Conservation (phyloP, 306 rosid species). For the Rubus idaeus region DNA sequence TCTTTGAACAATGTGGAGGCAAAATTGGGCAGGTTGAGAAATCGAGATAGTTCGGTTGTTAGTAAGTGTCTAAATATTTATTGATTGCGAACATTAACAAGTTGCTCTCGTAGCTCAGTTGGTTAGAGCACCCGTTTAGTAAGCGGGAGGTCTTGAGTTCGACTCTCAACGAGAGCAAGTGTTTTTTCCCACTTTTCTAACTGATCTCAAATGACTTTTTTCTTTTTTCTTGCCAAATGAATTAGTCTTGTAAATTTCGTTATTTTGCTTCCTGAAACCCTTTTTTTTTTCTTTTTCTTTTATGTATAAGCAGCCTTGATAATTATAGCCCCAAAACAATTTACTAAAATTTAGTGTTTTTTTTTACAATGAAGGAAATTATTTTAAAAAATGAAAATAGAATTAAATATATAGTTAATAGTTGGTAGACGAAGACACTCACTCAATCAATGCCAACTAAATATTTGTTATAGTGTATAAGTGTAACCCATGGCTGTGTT, state of each 20-base stretch:
- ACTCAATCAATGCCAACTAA: background rate
- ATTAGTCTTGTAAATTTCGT: no score
- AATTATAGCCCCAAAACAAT: no score
- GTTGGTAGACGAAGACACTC: background rate
- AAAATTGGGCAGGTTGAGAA: background rate
- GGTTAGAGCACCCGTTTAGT: conserved; percentile 59
- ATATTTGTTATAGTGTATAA: background rate
- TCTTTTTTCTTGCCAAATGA: background rate
- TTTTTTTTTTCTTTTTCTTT: no score
- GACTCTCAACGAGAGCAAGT: conserved; percentile 41
- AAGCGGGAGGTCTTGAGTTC: conserved; percentile 61
- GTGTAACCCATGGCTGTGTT: background rate
- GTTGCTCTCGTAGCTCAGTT: conserved; percentile 49
- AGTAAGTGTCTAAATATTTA: background rate
- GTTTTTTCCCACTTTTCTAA: background rate
- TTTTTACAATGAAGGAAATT: no score
- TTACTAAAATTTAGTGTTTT: no score
- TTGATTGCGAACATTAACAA: accelerated
- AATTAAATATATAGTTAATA: no score
- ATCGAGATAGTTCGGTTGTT: background rate
- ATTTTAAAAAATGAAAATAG: no score
- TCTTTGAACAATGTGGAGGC: background rate
- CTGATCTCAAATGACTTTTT: no score
- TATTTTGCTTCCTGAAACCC: background rate
- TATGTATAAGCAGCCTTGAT: background rate